Conservation (phyloP, 768 basidiomycete genomes). For the Agrocybe praecox region DNA sequence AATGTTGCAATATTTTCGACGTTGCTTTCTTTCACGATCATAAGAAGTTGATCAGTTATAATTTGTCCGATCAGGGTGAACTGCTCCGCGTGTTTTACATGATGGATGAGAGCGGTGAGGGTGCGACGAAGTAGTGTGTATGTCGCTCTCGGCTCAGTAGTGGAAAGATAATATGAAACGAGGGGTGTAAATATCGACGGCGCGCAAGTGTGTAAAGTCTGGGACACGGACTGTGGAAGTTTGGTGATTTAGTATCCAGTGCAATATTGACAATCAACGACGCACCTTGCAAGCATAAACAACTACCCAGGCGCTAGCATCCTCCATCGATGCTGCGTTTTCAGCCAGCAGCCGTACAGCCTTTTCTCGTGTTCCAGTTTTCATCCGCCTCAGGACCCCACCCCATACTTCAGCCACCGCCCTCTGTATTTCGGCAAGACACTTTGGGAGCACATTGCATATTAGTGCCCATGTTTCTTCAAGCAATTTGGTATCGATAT, state of each 20-base stretch:
- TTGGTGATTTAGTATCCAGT: slow-evolving; percentile 1
- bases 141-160: slow-evolving; percentile 39
- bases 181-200: slow-evolving; percentile 62
- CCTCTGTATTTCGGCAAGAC: slow-evolving; percentile 71
- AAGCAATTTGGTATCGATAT: slow-evolving; percentile 53
- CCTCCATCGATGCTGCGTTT: slow-evolving; percentile 53
- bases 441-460: slow-evolving; percentile 52
- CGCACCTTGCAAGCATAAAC: slow-evolving; percentile 80
- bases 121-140: slow-evolving; percentile 68
- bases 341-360: slow-evolving; percentile 58
- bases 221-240: slow-evolving; percentile 68
- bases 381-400: slow-evolving; percentile 70
- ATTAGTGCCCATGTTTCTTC: slow-evolving; percentile 64
- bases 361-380: slow-evolving; percentile 55
- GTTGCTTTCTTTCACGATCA: slow-evolving; percentile 18
- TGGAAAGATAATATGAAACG: slow-evolving; percentile 53
- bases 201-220: slow-evolving; percentile 79
- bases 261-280: slow-evolving; percentile 4
- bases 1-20: slow-evolving; percentile 39
- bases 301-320: slow-evolving; percentile 72
- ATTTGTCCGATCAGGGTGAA: slow-evolving; percentile 60
- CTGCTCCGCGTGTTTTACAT: slow-evolving; percentile 70
- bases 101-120: slow-evolving; percentile 82
- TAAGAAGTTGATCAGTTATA: slow-evolving; percentile 43
- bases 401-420: slow-evolving; percentile 91